Percentiles rank a stretch among this genome's conserved stretches.
Evolutionary conservation across 2,329 filamentous ascomycete genomes (phyloP).

Genomic region (Leptographium lundbergii): DNA sequence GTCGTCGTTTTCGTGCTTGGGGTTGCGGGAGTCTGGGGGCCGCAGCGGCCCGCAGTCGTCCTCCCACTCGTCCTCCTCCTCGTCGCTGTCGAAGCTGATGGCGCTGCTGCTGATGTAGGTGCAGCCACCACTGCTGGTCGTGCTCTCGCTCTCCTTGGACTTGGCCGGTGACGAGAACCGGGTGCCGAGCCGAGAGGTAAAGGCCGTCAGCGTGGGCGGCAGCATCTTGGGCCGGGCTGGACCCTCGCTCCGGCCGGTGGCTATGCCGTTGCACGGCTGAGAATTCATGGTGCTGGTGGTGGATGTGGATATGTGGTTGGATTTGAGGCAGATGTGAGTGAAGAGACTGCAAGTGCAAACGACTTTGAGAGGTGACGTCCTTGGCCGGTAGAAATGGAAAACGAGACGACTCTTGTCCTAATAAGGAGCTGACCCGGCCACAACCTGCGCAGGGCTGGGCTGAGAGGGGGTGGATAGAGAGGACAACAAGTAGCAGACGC

Average conservation of each 20-base stretch:
- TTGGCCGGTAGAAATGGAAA: no score
- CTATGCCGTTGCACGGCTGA: background rate
- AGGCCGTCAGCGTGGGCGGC: constrained; percentile 2
- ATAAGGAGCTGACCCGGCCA: no score
- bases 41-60: background rate
- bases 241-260: background rate
- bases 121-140: background rate
- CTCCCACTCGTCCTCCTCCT: background rate
- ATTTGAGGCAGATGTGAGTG: no score
- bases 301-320: no score
- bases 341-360: no score
- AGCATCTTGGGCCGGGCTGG: background rate
- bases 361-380: no score
- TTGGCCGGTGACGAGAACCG: background rate
- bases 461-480: background rate
- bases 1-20: background rate
- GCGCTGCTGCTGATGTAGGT: background rate
- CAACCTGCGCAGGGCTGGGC: background rate
- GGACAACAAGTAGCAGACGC: background rate
- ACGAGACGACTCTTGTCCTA: no score
- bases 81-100: constrained; percentile 2
- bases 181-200: constrained; percentile 2
- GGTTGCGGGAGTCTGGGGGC: background rate
- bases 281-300: background rate
- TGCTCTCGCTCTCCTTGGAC: background rate